Conservation (phyloP, 768 basidiomycete species). For the Calvatia gigantea region DNA sequence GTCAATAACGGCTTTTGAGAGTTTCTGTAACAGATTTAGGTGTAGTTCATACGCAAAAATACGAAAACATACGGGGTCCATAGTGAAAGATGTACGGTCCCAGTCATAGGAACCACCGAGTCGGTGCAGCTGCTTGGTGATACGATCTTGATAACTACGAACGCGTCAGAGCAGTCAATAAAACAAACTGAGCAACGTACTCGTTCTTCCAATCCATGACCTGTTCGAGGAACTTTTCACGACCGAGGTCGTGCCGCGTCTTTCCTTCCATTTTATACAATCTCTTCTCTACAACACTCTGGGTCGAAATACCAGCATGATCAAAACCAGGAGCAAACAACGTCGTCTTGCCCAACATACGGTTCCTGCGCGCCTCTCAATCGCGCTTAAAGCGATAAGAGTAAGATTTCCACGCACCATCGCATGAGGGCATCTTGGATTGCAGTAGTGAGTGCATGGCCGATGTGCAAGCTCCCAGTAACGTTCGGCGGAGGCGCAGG, state of each 20-base stretch:
- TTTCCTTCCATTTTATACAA: constrained; percentile 78
- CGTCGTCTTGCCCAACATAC: constrained; percentile 91
- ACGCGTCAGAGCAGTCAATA: background rate
- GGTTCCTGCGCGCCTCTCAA: constrained; percentile 61
- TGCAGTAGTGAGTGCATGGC: constrained; percentile 88
- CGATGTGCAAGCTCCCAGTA: constrained; percentile 93
- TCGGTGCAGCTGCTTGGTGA: constrained; percentile 83
- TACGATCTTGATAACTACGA: constrained; percentile 84
- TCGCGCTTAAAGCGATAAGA: background rate
- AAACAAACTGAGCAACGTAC: constrained; percentile 40
- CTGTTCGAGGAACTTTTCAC: constrained; percentile 85
- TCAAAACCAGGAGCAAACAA: constrained; percentile 95
- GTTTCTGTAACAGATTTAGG: constrained; percentile 35
- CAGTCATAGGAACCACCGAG: constrained; percentile 95
- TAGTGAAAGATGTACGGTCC: constrained; percentile 92
- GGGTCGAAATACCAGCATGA: constrained; percentile 97
- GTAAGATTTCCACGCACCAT: constrained; percentile 55
- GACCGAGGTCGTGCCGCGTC: constrained; percentile 91
- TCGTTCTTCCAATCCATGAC: constrained; percentile 98
- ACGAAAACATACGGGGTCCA: constrained; percentile 68
- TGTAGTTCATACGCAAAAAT: background rate
- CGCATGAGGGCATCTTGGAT: constrained; percentile 88
- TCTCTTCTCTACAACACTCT: constrained; percentile 94
- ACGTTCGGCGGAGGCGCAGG: constrained; percentile 95
- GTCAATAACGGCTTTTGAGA: constrained; percentile 87